Conservation (phyloP, 225 moss, liverwort and hornwort species). For the Antitrichia curtipendula region DNA sequence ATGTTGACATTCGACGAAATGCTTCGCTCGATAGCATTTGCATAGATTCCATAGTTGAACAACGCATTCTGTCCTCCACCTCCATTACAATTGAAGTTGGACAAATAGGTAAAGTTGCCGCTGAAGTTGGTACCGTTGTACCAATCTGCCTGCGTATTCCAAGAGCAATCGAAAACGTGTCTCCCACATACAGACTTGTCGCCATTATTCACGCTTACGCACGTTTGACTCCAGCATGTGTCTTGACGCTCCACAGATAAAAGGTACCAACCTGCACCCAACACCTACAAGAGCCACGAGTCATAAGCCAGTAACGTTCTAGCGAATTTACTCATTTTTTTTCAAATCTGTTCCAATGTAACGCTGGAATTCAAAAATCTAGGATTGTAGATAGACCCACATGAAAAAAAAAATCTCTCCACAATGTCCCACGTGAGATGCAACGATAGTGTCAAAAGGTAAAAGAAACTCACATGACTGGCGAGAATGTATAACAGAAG, state of each 20-base stretch:
- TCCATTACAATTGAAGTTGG: neutral
- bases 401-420: neutral
- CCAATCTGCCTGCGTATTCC: neutral
- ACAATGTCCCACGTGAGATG: neutral
- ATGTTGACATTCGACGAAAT: neutral
- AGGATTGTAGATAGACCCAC: neutral
- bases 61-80: neutral
- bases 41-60: conserved; percentile 40
- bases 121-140: neutral
- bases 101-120: neutral
- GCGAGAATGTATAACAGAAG: conserved; percentile 82
- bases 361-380: neutral
- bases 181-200: neutral
- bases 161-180: conserved; percentile 6
- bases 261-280: conserved; percentile 80
- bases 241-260: conserved; percentile 81
- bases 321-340: neutral
- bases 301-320: neutral
- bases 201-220: neutral
- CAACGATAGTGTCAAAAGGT: neutral
- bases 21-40: neutral
- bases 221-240: conserved; percentile 32
- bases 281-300: conserved; percentile 19
- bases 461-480: conserved; percentile 51
- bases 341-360: neutral